These are phyloP conservation scores for Trypanosoma congolense DNA, from an alignment of 208 protist species.

Conservation along the genomic window DNA sequence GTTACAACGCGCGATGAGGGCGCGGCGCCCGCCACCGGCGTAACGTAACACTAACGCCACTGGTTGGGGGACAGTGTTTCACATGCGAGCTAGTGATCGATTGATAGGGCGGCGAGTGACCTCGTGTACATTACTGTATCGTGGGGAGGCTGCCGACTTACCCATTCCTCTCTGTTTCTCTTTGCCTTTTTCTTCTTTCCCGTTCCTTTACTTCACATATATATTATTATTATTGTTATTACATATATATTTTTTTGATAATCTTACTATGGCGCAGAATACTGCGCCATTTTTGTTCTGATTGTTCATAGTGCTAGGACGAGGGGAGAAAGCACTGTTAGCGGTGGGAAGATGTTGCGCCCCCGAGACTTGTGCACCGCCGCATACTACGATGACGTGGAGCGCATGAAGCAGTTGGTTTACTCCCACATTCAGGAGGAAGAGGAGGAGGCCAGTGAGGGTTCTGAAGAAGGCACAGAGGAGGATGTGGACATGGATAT, in stretches of 20 bases:
- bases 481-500: conserved; percentile 28
- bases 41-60: background rate
- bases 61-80: background rate
- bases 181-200: no score
- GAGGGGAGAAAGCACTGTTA: background rate
- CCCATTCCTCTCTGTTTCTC: no score
- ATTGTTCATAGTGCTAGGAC: background rate
- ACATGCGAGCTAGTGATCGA: background rate
- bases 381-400: conserved; percentile 61
- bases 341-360: conserved; percentile 20
- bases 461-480: conserved; percentile 20
- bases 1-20: conserved; percentile 9
- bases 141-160: no score
- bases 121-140: no score
- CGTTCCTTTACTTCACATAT: no score
- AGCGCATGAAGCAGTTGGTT: conserved; percentile 57
- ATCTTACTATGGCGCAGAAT: no score
- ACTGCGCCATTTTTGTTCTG: background rate
- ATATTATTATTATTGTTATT: no score
- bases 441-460: conserved; percentile 13
- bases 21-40: conserved; percentile 17
- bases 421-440: conserved; percentile 16
- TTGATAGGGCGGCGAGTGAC: no score
- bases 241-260: no score
- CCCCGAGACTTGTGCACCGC: conserved; percentile 58